A percentile compares a stretch with the other conserved stretches of the same genome.
Conservation (phyloP, 164 flowering plant genomes). For the Vitis cinerea region DNA sequence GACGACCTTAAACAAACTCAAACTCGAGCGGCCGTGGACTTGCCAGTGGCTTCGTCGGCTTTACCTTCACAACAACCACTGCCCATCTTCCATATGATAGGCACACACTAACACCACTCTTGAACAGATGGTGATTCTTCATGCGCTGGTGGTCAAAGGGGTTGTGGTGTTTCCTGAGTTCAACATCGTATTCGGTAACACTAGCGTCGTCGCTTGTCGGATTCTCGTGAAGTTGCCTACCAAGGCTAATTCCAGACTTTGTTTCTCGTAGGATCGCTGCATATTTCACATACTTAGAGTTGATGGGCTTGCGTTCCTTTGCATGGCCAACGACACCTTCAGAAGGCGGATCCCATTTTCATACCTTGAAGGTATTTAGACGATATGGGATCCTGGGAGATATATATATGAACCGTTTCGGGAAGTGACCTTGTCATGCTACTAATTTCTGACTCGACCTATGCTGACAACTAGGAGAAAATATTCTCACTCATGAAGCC, state of each 20-base stretch:
- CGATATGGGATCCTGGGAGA: conserved; percentile 91
- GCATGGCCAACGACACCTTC: conserved; percentile 96
- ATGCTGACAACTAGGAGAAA: conserved; percentile 96
- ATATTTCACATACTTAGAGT: conserved; percentile 83
- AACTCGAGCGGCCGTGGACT: background rate
- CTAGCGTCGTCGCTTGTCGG: conserved; percentile 78
- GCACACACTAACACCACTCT: too few relatives aligned
- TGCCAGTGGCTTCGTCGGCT: background rate
- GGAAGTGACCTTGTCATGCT: conserved; percentile 89
- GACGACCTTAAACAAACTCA: too few relatives aligned
- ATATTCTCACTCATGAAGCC: conserved; percentile 96
- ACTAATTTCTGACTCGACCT: conserved; percentile 94
- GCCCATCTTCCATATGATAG: too few relatives aligned
- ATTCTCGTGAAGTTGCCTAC: conserved; percentile 76
- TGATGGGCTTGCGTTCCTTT: conserved; percentile 78
- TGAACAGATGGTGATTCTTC: conserved; percentile 73
- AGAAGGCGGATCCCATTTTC: conserved; percentile 94
- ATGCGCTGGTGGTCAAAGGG: conserved; percentile 87
- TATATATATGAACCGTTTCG: conserved; percentile 70
- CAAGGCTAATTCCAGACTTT: conserved; percentile 72
- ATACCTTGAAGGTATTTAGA: conserved; percentile 91
- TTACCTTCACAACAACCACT: background rate
- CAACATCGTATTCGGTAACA: conserved; percentile 88
- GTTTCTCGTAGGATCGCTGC: conserved; percentile 92
- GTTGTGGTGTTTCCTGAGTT: conserved; percentile 83